Conservation (phyloP, 2,329 filamentous ascomycete genomes). For the Ambrosiella xylebori region DNA sequence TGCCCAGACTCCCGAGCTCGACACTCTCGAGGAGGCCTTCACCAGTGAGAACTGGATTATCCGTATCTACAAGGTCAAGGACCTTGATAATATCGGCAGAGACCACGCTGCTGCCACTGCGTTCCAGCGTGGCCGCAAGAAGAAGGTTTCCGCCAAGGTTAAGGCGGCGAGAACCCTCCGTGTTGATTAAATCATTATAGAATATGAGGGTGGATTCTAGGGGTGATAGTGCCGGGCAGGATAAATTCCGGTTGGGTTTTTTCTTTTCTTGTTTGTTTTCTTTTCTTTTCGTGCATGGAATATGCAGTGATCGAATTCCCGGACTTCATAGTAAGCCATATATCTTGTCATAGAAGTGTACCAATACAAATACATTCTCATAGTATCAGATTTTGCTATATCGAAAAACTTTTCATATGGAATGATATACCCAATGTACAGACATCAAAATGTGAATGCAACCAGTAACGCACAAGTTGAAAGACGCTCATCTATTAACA, state of each 20-base stretch:
- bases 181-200: slow-evolving; percentile 39
- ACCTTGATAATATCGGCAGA: slow-evolving; percentile 86
- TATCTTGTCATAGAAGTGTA: slow-evolving; percentile 9
- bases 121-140: slow-evolving; percentile 68
- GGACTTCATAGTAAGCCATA: too few relatives aligned
- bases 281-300: slow-evolving; percentile 4
- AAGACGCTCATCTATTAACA: background rate
- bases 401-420: background rate
- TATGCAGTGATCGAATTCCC: background rate
- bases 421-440: slow-evolving; percentile 3
- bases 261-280: slow-evolving; percentile 1
- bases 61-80: slow-evolving; percentile 98
- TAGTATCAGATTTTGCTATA: background rate
- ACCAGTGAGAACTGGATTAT: slow-evolving; percentile 99
- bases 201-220: background rate
- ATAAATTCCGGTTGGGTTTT: background rate
- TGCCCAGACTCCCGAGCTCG: slow-evolving; percentile 68
- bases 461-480: background rate
- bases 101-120: slow-evolving; percentile 55
- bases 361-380: slow-evolving; percentile 12
- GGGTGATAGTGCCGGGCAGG: background rate
- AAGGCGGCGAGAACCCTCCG: slow-evolving; percentile 52
- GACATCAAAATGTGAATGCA: too few relatives aligned
- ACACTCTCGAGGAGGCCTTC: slow-evolving; percentile 87
- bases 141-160: slow-evolving; percentile 52